Evolutionary conservation across 2,329 filamentous ascomycete species (phyloP), one percentile per base, ranked within the genome.

Genomic region (Aspergillus floridensis): DNA sequence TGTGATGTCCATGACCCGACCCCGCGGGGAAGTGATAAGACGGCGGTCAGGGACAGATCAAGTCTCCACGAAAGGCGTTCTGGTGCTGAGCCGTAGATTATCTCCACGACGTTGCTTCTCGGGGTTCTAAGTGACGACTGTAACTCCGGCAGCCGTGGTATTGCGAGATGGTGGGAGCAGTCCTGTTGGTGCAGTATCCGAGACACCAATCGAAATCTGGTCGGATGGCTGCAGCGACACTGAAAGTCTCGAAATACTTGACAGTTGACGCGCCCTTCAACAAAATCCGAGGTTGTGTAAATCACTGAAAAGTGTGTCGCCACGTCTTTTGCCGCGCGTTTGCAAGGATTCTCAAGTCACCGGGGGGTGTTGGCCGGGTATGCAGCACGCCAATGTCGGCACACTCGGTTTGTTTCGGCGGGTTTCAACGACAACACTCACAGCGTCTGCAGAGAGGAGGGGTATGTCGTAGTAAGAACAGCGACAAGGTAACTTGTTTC

Each of bases 1-100:
- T 63, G 79, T 80, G 72, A 82, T 81, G 70, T 82, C 80, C 80
- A 82, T 82, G 71, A 71, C 72, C 72, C 70, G 70, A 71, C 72
- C 67, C 70, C 68, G 68, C 70, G 60, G 67, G 32, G 62, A 59
- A 68, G 71, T 65, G 61, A 64, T 69, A 63, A 59, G 60, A 69
- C 67, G 67, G 67, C 58, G 58, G 71, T 66, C 68, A 72, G 70
- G 71, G 67, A 72, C 67, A 63, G 64, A 61, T 65, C 65, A 59
- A 59, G 62, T 46, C 56, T 66, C 62, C 62, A 63, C 57, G 54
- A 50, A 56, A 67, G 53, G 12, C 59, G 57, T 57, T 58, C 55
- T 55, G 47, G 57, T 49, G 59, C 50, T 59, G 47, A 55, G 53
- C 57, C 53, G 59, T 59, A 59, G 58, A 56, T 60, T 24, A 47